Base-by-base conservation (phyloP, 352 stramenopile genomes). In the Globisporangium nodosum region DNA sequence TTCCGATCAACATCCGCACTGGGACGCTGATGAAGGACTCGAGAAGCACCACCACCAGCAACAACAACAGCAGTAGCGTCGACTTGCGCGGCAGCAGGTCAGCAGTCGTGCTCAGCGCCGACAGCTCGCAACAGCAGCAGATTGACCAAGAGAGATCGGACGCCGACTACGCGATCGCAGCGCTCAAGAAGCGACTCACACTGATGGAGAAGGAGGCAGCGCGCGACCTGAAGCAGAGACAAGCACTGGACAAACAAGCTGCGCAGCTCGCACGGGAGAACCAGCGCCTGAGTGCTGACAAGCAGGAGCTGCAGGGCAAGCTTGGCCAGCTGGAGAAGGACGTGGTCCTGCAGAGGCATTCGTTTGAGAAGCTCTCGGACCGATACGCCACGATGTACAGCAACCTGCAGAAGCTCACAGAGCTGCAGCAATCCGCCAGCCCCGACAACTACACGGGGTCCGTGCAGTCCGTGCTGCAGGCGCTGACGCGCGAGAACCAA, bases 301-400 rank as follows among this genome's bases (percentile, higher is more conserved):
- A 74, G n/a, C 55, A 46, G 1, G 63, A 74, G 51, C 70, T 87
- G 5, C 46, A 63, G 27, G 51, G 43, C 37, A 71, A 80, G n/a
- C 49, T 84, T 12, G 54, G 74, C 15, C 77, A 87, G 3, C 47
- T 87, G 9, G 72, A 85, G 37, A 73, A 71, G 30, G 59, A 69
- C 3, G 68, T 73, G 31, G 47, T 78, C 15, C 62, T 81, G 55
- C 76, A 88, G 48, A 81, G 78, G 18, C 74, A 87, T 46, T 71
- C 78, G 21, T 86, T 79, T 60, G 74, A 86, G 49, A 90, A 87
- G 47, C 72, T 92, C n/a, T 74, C 79, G 30, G 67, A 81, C 20
- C 53, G 73, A 3, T 92, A 87, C 46, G 56, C 79, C 11, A 62
- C 50, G 4, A 76, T 79, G 35, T 89, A 88, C 49, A 60, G 63